A percentile compares a stretch with the other conserved stretches of the same genome.
These are phyloP conservation scores for Eimeria falciformis DNA, from an alignment of 169 alveolate species.

Conservation along the genomic window DNA sequence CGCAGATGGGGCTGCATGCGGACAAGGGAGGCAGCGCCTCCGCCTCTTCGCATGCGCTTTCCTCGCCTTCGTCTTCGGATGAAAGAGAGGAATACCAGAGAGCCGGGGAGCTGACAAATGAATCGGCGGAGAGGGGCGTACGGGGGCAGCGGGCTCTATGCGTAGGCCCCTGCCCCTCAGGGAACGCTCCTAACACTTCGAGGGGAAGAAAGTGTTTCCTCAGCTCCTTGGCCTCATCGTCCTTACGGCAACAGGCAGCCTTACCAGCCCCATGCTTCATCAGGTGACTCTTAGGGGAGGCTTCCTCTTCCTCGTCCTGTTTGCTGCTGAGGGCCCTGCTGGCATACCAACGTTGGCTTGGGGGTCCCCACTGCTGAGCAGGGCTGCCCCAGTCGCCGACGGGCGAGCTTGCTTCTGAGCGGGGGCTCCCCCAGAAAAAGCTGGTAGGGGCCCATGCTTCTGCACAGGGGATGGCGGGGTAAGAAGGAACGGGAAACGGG, in stretches of 20 bases:
- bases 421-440: not conserved
- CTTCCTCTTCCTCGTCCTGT: not conserved
- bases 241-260: constrained; percentile 7
- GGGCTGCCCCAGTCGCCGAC: constrained; percentile 65
- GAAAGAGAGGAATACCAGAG: constrained; percentile 25
- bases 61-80: constrained; percentile 66
- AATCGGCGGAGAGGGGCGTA: constrained; percentile 53
- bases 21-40: not conserved
- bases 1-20: constrained; percentile 49
- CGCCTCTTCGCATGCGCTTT: constrained; percentile 54
- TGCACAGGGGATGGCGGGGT: too few species aligned
- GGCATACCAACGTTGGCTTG: constrained; percentile 14
- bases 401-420: constrained; percentile 1
- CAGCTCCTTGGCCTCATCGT: not conserved
- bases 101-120: constrained; percentile 46
- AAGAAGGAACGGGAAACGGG: too few species aligned
- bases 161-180: not conserved
- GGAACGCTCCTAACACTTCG: too few species aligned
- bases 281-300: not conserved
- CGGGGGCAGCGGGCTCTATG: constrained; percentile 33
- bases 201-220: too few species aligned
- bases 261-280: constrained; percentile 35
- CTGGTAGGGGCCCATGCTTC: too few species aligned
- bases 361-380: constrained; percentile 68
- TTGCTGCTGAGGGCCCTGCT: constrained; percentile 51